Percentiles rank a stretch among this genome's conserved stretches.
Evolutionary conservation across 2,329 filamentous ascomycete genomes (phyloP).

Genomic region (Mycosphaerella arachidis): DNA sequence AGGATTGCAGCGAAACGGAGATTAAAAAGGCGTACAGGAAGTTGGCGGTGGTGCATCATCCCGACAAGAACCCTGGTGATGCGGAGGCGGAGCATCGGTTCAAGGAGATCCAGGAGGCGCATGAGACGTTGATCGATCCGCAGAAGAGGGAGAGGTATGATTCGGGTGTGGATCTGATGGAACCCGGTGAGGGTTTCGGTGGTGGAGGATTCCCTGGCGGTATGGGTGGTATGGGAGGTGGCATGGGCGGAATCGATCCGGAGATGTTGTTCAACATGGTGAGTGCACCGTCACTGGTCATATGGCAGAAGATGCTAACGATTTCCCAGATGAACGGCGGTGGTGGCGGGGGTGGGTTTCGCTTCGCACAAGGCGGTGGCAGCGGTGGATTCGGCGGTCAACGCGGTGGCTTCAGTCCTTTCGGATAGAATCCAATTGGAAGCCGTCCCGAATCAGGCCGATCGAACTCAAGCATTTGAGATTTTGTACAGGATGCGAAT

Average conservation of each 20-base stretch:
- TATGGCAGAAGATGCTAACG: background rate
- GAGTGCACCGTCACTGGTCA: slow-evolving; percentile 26
- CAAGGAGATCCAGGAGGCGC: slow-evolving; percentile 96
- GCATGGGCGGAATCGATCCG: slow-evolving; percentile 58
- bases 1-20: slow-evolving; percentile 75
- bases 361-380: slow-evolving; percentile 18
- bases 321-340: slow-evolving; percentile 32
- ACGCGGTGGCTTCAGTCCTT: slow-evolving; percentile 15
- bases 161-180: slow-evolving; percentile 84
- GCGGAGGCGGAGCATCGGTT: slow-evolving; percentile 81
- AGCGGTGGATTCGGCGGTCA: slow-evolving; percentile 13
- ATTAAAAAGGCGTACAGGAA: slow-evolving; percentile 98
- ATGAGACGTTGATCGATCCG: slow-evolving; percentile 90
- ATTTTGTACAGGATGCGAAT: background rate
- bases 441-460: background rate
- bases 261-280: slow-evolving; percentile 82
- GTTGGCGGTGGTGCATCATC: slow-evolving; percentile 88
- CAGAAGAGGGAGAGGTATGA: slow-evolving; percentile 92
- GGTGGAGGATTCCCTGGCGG: slow-evolving; percentile 41
- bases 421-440: slow-evolving; percentile 6
- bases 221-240: slow-evolving; percentile 41
- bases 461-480: background rate
- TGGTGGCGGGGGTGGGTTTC: slow-evolving; percentile 43
- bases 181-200: slow-evolving; percentile 80
- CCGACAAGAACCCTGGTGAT: slow-evolving; percentile 94